phyloP scores from a whole-genome alignment of 148 eudicot genomes.

The Spergularia bocconei region DNA sequence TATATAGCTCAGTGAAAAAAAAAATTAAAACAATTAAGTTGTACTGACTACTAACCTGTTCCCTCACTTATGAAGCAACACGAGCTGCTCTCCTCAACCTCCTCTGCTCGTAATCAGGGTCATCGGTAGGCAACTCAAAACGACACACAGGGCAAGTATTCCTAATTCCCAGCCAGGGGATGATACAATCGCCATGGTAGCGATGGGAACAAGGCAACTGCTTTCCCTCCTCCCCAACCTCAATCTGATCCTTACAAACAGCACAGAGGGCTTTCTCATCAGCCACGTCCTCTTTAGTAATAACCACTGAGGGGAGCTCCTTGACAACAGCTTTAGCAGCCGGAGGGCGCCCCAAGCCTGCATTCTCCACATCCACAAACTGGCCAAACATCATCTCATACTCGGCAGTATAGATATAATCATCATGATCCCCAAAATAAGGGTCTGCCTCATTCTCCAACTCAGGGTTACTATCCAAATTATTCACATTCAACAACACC shows the following conservation, averaged over 20 bases:
- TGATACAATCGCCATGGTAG: constrained; percentile 66
- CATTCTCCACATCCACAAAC: constrained; percentile 43
- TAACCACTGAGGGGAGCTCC: constrained; percentile 34
- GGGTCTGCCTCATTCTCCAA: constrained; percentile 24
- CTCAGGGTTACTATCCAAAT: constrained; percentile 27
- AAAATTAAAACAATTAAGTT: background rate
- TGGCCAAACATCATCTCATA: constrained; percentile 62
- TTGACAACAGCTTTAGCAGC: constrained; percentile 49
- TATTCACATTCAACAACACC: constrained; percentile 33
- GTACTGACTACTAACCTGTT: constrained; percentile 19
- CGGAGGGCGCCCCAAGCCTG: constrained; percentile 41
- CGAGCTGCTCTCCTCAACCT: constrained; percentile 39
- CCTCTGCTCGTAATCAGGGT: constrained; percentile 62
- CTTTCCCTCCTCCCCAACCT: constrained; percentile 45
- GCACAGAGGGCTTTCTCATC: constrained; percentile 50
- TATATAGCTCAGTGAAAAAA: background rate
- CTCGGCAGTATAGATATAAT: constrained; percentile 30
- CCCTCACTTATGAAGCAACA: constrained; percentile 9
- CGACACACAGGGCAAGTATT: constrained; percentile 81
- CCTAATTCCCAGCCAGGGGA: constrained; percentile 70
- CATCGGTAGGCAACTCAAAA: constrained; percentile 66
- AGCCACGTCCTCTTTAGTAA: constrained; percentile 41
- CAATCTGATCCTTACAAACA: constrained; percentile 64
- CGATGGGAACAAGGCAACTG: constrained; percentile 62
- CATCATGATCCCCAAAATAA: constrained; percentile 34